These are phyloP conservation scores for Xylariaceae sp. DNA, from an alignment of 2,329 filamentous ascomycete species.

Conservation along the genomic window DNA sequence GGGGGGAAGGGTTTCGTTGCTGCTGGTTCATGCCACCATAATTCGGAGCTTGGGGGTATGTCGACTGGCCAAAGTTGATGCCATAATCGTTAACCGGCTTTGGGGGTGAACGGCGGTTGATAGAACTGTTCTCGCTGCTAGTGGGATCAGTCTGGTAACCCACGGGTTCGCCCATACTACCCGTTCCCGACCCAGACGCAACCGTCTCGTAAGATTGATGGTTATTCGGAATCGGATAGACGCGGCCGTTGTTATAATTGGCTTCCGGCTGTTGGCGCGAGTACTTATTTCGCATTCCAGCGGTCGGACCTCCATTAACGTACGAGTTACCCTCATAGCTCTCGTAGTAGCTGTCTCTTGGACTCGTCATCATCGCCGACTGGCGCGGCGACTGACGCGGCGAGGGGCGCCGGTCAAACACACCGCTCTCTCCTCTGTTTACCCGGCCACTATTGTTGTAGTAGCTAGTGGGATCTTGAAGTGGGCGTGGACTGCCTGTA, in stretches of 20 bases:
- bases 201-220: conserved; percentile 85
- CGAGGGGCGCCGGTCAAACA: conserved; percentile 31
- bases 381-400: conserved; percentile 24
- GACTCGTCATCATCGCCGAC: conserved; percentile 28
- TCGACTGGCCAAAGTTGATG: conserved; percentile 47
- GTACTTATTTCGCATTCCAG: conserved; percentile 29
- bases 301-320: conserved; percentile 32
- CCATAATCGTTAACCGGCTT: conserved; percentile 61
- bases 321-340: conserved; percentile 32
- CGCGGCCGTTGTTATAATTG: conserved; percentile 35
- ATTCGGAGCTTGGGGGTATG: conserved; percentile 39
- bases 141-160: conserved; percentile 78
- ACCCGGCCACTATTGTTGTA: conserved; percentile 30
- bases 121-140: conserved; percentile 87
- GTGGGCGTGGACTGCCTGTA: conserved; percentile 38
- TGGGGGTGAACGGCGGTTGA: conserved; percentile 63
- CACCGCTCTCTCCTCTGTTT: conserved; percentile 38
- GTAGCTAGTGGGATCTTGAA: conserved; percentile 50
- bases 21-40: conserved; percentile 29
- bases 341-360: conserved; percentile 41
- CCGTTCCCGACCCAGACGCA: conserved; percentile 66
- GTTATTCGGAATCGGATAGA: conserved; percentile 56
- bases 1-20: conserved; percentile 25
- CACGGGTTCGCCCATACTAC: conserved; percentile 66
- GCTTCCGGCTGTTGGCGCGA: conserved; percentile 46